phyloP scores from a whole-genome alignment of 768 basidiomycete species.

The Rhodotorula graminis region DNA sequence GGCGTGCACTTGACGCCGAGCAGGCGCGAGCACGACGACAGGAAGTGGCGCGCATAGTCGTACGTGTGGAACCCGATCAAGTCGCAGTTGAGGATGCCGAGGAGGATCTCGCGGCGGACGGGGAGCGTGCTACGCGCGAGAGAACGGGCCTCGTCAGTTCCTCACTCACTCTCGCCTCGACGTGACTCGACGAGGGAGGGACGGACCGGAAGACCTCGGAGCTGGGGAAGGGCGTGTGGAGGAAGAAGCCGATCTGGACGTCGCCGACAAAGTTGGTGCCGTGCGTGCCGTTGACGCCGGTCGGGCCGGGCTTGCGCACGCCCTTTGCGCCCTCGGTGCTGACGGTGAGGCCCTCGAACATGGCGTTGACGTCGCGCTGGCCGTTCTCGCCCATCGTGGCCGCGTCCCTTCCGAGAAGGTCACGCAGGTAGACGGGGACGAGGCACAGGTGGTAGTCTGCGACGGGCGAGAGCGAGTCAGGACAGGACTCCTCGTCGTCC shows the following conservation, averaged over 20 bases:
- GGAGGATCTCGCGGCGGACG: constrained; percentile 93
- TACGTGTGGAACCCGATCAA: constrained; percentile 99
- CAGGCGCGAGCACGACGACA: constrained; percentile 95
- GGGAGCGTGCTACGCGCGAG: constrained; percentile 70
- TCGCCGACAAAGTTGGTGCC: constrained; percentile 25
- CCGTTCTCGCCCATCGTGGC: constrained; percentile 55
- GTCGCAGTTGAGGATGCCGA: constrained; percentile 91
- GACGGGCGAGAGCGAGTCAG: background rate
- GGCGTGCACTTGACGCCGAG: constrained; percentile 93
- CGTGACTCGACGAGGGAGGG: background rate
- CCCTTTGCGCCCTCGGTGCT: constrained; percentile 2
- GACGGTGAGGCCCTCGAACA: constrained; percentile 61
- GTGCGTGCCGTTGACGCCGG: constrained; percentile 36
- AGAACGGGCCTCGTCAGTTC: background rate
- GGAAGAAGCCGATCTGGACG: constrained; percentile 96
- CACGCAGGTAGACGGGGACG: constrained; percentile 88
- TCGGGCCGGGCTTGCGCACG: background rate
- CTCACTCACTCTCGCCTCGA: background rate
- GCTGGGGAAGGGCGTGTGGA: constrained; percentile 96
- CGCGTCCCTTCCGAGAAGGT: constrained; percentile 58
- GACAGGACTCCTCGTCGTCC: too few relatives aligned
- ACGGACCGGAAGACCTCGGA: constrained; percentile 92
- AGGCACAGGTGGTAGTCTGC: constrained; percentile 93
- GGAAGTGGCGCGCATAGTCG: constrained; percentile 98
- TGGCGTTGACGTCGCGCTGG: constrained; percentile 60